Percentiles rank a stretch among this genome's conserved stretches.
Conservation (phyloP, 1,139 yeast genomes). For the Saccharomyces hybrid region DNA sequence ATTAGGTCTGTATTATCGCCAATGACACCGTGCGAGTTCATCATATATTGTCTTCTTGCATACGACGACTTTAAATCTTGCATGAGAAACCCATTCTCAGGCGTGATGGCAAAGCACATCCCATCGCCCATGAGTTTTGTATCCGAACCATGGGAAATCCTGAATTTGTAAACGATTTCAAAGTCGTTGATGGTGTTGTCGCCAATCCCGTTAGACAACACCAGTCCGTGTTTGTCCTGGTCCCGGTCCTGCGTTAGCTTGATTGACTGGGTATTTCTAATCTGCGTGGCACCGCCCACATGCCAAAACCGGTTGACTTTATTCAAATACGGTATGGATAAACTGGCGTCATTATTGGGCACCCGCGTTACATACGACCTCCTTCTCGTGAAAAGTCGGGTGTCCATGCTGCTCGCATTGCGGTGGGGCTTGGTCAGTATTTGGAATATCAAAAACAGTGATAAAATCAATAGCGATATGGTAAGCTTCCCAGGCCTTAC, state of each 20-base stretch:
- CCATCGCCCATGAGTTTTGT: constrained; percentile 73
- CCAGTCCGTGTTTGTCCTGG: constrained; percentile 47
- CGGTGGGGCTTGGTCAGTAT: not conserved
- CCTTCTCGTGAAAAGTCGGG: not conserved
- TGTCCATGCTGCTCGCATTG: not conserved
- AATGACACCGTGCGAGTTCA: constrained; percentile 26
- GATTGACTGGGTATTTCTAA: constrained; percentile 45
- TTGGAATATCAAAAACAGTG: not conserved
- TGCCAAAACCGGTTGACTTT: constrained; percentile 43
- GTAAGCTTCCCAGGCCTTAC: not conserved
- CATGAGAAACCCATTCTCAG: constrained; percentile 23
- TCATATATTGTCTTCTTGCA: constrained; percentile 25
- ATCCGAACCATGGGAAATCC: constrained; percentile 45
- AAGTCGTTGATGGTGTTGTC: constrained; percentile 40
- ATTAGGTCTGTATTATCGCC: constrained; percentile 24
- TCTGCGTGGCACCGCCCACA: constrained; percentile 48
- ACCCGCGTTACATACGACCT: constrained; percentile 29
- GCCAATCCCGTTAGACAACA: constrained; percentile 38
- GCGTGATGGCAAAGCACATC: constrained; percentile 45
- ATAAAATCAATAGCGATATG: not conserved
- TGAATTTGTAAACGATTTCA: constrained; percentile 66
- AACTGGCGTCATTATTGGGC: constrained; percentile 34
- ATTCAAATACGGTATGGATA: constrained; percentile 43
- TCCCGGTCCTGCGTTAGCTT: constrained; percentile 46
- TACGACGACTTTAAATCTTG: constrained; percentile 24